Evolutionary conservation across 1,284 basidiomycete species (phyloP).

Genomic region (Ustilago hordei): DNA sequence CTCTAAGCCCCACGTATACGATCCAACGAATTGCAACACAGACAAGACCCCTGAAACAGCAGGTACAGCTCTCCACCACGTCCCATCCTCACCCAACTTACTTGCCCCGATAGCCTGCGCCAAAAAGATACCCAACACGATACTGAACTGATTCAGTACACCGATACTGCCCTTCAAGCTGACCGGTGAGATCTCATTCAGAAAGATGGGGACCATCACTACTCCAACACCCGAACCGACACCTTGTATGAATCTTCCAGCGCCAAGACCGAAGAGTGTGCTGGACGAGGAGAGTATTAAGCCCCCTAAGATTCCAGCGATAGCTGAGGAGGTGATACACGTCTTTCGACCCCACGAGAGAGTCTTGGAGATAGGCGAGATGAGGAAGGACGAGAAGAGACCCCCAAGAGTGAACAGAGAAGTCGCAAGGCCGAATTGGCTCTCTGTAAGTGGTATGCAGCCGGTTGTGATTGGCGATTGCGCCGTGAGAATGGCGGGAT

Average conservation of each 20-base stretch:
- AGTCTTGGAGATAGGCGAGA: conserved; percentile 36
- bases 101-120: conserved; percentile 70
- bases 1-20: conserved; percentile 50
- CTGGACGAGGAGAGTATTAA: conserved; percentile 28
- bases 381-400: conserved; percentile 74
- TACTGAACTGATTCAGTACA: conserved; percentile 78
- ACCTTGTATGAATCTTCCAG: conserved; percentile 76
- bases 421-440: conserved; percentile 80
- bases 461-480: conserved; percentile 32
- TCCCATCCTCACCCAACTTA: conserved; percentile 40
- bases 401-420: conserved; percentile 89
- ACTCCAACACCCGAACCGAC: conserved; percentile 84
- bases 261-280: conserved; percentile 15
- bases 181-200: conserved; percentile 83
- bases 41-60: conserved; percentile 62
- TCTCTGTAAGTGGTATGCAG: conserved; percentile 49
- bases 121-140: conserved; percentile 66
- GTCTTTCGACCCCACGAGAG: conserved; percentile 32
- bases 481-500: conserved; percentile 8
- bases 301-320: conserved; percentile 31
- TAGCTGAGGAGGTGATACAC: conserved; percentile 35
- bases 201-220: conserved; percentile 86
- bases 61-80: conserved; percentile 70
- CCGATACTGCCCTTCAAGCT: conserved; percentile 80
- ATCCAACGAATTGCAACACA: conserved; percentile 67